Percentiles rank a stretch among this genome's conserved stretches.
Conservation (phyloP, 2,329 filamentous ascomycete genomes). For the Aspergillus calidoustus region DNA sequence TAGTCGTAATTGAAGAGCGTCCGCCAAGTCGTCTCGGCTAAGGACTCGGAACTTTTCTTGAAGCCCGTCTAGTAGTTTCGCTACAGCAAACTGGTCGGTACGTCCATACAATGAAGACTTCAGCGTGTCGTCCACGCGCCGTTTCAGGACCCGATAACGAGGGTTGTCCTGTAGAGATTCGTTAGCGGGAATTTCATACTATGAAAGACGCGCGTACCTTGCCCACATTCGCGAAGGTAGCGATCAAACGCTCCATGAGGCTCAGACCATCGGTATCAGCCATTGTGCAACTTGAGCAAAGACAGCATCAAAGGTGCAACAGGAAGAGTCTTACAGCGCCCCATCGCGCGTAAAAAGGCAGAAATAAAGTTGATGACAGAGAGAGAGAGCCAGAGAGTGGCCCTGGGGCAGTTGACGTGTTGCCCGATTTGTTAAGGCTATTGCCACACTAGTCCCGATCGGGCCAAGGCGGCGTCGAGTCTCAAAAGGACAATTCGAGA, state of each 20-base stretch:
- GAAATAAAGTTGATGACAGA: conserved; percentile 6
- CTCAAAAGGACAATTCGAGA: conserved; percentile 12
- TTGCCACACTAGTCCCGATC: conserved; percentile 31
- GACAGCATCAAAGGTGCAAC: neutral
- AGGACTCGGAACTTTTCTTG: conserved; percentile 86
- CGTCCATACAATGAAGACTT: conserved; percentile 58
- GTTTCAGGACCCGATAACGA: conserved; percentile 35
- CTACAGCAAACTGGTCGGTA: conserved; percentile 77
- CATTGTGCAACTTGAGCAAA: conserved; percentile 55
- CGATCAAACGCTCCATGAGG: conserved; percentile 73
- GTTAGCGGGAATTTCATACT: conserved; percentile 19
- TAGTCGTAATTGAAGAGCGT: conserved; percentile 66
- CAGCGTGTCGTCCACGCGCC: conserved; percentile 38
- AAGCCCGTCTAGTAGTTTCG: conserved; percentile 68
- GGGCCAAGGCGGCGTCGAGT: conserved; percentile 28
- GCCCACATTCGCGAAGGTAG: conserved; percentile 58
- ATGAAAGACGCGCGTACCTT: conserved; percentile 49
- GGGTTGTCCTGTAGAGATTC: conserved; percentile 31
- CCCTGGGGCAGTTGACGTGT: conserved; percentile 9
- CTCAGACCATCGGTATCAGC: conserved; percentile 69
- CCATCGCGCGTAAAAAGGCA: conserved; percentile 7
- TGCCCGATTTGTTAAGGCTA: conserved; percentile 18
- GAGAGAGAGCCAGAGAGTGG: conserved; percentile 3
- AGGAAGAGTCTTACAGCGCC: neutral
- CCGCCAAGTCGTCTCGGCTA: conserved; percentile 77